Evolutionary conservation across 305 asterid species (phyloP), one percentile per base, ranked within the genome.

Genomic region (Fraxinus platypoda): DNA sequence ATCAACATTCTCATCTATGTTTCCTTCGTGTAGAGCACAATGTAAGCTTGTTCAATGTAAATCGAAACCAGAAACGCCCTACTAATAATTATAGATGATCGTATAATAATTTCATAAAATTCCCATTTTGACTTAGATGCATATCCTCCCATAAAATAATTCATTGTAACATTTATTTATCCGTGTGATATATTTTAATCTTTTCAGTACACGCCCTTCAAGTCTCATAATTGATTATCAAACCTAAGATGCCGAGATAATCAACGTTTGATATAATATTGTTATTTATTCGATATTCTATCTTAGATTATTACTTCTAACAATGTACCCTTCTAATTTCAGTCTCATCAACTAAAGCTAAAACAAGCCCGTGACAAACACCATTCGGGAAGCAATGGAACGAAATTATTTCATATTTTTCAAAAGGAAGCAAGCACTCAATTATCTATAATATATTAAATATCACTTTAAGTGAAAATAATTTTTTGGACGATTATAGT

Each of bases 301-400:
- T 43, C 52, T 43, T 12, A 43, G 15, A 12, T 41, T 41, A 11
- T 41, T 41, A 41, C 52, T 11, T 41, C 52, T 41, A 41, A 41
- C 17, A 11, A 41, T 11, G 52, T 11, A 41, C 4, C 52, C 52
- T 43, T 12, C 52, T 43, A 12, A 43, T 43, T 43, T 43, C 17
- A 11, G 17, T 43, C 52, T 43, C 17, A 43, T 43, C 6, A 3
- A 46, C 5, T 46, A 46, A 46, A 43, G 54, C n/a, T 43, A 11
- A 43, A 12, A 43, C 54, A 43, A 13, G 57, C 57, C 19, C 54
- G 54, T 13, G 88, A 89, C 76, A 90, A 78, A 49, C 8, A 5
- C 23, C 21, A 3, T 57, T 57, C 13, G 12, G 3, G 3, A 57
- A n/a, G 26, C 28, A 19, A 1, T 4, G 1, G 21, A 4, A 52